Evolutionary conservation across 768 basidiomycete species (phyloP), one percentile per base, ranked within the genome.

Genomic region (Suillus alpinus): DNA sequence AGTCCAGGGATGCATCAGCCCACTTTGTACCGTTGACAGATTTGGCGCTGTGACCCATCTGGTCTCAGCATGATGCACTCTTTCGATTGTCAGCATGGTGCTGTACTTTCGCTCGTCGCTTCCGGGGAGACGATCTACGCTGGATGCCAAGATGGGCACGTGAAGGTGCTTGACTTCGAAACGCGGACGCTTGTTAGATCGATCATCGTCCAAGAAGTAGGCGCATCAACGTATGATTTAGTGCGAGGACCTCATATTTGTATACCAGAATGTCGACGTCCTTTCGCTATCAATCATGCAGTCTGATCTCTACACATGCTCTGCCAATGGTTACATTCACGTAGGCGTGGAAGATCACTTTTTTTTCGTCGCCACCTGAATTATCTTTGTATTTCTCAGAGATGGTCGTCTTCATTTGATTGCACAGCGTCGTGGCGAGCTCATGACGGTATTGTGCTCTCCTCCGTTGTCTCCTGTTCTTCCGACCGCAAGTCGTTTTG

Each of bases 101-200:
- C 94, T 0, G 86, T 97, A 6, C 79, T 95, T n/a, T 85, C 93
- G 0, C 79, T 98, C 31, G 85, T 86, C 2, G 83, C 84, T 0
- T 80, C 81, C 37, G 88, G 87, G 23, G 91, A 92, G 20, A 91
- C 92, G 1, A 80, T 98, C 23, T 97, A 89, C 67, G 96, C 93
- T 7, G 96, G 94, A 0, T 91, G 95, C 66, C 96, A 98, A 74
- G 94, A 94, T 63, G 96, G 96, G 3, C 88, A 91, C 66, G 92
- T 98, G 66, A 89, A 90, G 64, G 88, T 98, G 5, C 85, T 92
- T 75, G 95, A 98, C 71, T 75, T 97, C 8, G 94, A 95, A 70
- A 96, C 95, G 0, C 88, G 86, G 64, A 93, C 94, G 0, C 78
- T 92, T 40, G 87, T 98, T 31, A 79, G 96, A 55, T 93, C 88